A percentile compares a stretch with the other conserved stretches of the same genome.
Conservation (phyloP, 176 grass and related monocot species). For the Cenchrus fungigraminus region DNA sequence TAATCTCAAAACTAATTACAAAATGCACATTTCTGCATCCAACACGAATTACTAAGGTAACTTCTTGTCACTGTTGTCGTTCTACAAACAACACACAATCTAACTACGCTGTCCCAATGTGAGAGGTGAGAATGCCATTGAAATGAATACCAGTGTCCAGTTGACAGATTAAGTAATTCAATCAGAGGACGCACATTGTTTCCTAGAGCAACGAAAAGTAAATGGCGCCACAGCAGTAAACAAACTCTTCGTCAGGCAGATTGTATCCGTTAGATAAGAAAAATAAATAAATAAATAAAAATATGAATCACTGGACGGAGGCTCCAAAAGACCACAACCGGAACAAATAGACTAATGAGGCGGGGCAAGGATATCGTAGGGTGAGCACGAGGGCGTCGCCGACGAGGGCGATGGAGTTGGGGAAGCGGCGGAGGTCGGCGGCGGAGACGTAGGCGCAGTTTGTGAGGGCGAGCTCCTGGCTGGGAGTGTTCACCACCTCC, state of each 20-base stretch:
- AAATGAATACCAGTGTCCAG: not conserved
- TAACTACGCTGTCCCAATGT: not conserved
- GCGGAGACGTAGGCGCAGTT: constrained; percentile 59
- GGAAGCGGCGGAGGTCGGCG: constrained; percentile 46
- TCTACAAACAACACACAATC: not conserved
- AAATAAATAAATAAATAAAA: not conserved
- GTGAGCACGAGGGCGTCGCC: constrained; percentile 59
- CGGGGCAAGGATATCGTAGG: constrained; percentile 67
- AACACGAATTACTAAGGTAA: not conserved
- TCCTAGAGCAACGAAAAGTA: not conserved
- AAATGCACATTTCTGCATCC: not conserved
- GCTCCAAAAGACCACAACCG: not conserved
- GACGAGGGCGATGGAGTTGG: constrained; percentile 46
- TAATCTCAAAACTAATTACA: not conserved
- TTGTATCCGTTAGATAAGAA: no score
- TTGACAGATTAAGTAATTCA: not conserved
- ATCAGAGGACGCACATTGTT: not conserved
- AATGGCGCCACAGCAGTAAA: not conserved
- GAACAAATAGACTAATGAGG: not conserved
- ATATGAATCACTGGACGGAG: not conserved
- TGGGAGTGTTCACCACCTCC: constrained; percentile 63
- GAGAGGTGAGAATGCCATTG: not conserved
- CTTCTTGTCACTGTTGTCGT: not conserved
- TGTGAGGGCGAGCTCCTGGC: constrained; percentile 67
- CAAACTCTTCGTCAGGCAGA: not conserved